Conservation (phyloP, 306 rosid genomes). For the Pyrus bretschneideri region DNA sequence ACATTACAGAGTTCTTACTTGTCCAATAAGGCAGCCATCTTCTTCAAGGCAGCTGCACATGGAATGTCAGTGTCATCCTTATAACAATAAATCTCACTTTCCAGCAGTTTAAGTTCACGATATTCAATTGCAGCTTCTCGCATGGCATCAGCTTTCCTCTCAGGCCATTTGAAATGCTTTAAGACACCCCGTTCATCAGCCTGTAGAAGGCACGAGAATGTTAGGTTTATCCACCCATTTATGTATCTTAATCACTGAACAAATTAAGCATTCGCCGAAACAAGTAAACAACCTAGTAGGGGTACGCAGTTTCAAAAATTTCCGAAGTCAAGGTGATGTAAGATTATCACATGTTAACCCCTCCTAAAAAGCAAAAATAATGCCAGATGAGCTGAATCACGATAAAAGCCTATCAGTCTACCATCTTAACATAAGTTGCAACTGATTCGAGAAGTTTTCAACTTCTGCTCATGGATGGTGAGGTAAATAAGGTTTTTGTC, state of each 20-base stretch:
- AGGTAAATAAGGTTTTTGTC: neutral
- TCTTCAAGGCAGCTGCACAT: constrained; percentile 75
- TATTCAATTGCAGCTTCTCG: constrained; percentile 91
- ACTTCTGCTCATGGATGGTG: neutral
- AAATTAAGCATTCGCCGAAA: neutral
- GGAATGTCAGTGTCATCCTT: constrained; percentile 65
- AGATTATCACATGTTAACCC: neutral
- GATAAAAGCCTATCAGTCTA: neutral
- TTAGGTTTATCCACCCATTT: neutral
- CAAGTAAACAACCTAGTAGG: neutral
- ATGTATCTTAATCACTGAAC: neutral
- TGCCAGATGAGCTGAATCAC: neutral
- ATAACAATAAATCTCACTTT: constrained; percentile 59
- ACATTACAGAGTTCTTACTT: constrained; percentile 39
- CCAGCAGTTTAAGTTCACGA: constrained; percentile 67
- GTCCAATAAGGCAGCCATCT: constrained; percentile 77
- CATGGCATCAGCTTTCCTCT: constrained; percentile 89
- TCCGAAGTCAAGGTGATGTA: neutral
- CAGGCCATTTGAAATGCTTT: constrained; percentile 97
- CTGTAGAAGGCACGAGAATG: constrained; percentile 32
- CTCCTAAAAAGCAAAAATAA: neutral
- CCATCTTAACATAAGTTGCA: neutral
- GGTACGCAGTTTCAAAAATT: neutral
- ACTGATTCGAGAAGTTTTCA: neutral
- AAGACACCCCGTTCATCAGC: constrained; percentile 86